A percentile compares a stretch with the other conserved stretches of the same genome.
These are phyloP conservation scores for Penicillium waksmanii DNA, from an alignment of 495 filamentous ascomycete genomes.

Conservation along the genomic window DNA sequence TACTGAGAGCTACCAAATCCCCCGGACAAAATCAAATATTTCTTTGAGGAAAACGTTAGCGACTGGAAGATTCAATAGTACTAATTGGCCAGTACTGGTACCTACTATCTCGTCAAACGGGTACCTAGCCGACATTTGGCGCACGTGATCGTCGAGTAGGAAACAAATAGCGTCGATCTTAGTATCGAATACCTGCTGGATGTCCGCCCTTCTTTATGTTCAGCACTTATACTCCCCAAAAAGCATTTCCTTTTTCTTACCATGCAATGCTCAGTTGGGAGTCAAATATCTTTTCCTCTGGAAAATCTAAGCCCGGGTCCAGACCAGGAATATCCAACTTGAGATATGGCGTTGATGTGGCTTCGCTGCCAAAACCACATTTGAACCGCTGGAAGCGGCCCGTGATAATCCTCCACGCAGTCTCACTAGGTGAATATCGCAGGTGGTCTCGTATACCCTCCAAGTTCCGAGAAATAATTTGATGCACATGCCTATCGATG, in stretches of 20 bases:
- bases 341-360: slow-evolving; percentile 28
- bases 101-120: slow-evolving; percentile 53
- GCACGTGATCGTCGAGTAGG: slow-evolving; percentile 58
- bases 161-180: slow-evolving; percentile 57
- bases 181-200: slow-evolving; percentile 49
- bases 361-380: slow-evolving; percentile 42
- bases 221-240: neutral
- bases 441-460: slow-evolving; percentile 29
- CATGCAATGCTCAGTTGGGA: slow-evolving; percentile 39
- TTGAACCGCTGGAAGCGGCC: slow-evolving; percentile 44
- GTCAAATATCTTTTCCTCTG: slow-evolving; percentile 33
- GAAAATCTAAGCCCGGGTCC: slow-evolving; percentile 20
- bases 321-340: slow-evolving; percentile 37
- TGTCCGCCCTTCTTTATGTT: slow-evolving; percentile 1
- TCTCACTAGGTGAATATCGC: slow-evolving; percentile 15
- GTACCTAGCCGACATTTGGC: slow-evolving; percentile 49
- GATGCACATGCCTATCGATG: slow-evolving; percentile 39
- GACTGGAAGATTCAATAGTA: neutral
- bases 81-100: neutral
- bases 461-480: slow-evolving; percentile 28
- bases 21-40: slow-evolving; percentile 63
- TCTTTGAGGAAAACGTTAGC: slow-evolving; percentile 27
- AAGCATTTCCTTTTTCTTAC: slow-evolving; percentile 16
- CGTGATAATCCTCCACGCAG: slow-evolving; percentile 40
- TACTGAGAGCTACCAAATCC: slow-evolving; percentile 70